Conservation (phyloP, 495 filamentous ascomycete genomes). For the Bacidia gigantensis region DNA sequence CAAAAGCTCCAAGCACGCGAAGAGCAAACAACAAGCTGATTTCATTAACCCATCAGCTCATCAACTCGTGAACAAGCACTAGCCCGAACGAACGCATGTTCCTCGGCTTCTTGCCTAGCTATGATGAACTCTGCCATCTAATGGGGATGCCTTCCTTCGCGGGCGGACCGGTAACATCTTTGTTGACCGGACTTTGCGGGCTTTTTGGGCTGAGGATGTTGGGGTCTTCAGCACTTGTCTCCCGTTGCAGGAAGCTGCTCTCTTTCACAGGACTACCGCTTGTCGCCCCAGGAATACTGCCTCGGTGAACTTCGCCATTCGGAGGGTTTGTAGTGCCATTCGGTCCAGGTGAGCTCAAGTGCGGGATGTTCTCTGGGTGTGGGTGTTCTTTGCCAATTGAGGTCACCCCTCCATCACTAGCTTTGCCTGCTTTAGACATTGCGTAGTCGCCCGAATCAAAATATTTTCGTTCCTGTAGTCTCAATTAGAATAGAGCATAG, state of each 20-base stretch:
- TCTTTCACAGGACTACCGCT: constrained; percentile 78
- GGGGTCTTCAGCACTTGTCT: constrained; percentile 55
- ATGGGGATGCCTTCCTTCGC: constrained; percentile 51
- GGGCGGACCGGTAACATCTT: constrained; percentile 33
- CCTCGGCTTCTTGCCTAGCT: not conserved
- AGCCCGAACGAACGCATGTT: not conserved
- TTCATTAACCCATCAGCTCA: not conserved
- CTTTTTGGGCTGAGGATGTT: constrained; percentile 13
- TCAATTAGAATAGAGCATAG: constrained; percentile 4
- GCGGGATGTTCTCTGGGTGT: constrained; percentile 89
- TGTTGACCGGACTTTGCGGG: constrained; percentile 23
- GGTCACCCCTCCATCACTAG: constrained; percentile 84
- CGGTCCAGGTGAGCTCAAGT: constrained; percentile 58
- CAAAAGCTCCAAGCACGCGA: constrained; percentile 1
- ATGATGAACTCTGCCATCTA: constrained; percentile 28
- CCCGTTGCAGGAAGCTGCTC: constrained; percentile 65
- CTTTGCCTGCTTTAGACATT: constrained; percentile 95
- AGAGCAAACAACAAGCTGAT: not conserved
- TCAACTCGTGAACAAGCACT: not conserved
- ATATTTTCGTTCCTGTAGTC: constrained; percentile 79
- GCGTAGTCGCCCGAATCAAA: constrained; percentile 98
- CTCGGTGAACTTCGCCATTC: constrained; percentile 27
- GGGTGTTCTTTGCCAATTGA: constrained; percentile 89
- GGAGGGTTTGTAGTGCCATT: constrained; percentile 25
- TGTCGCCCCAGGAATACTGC: constrained; percentile 39